phyloP scores from a whole-genome alignment of 31 red algal species.

The Porphyra umbilicalis region DNA sequence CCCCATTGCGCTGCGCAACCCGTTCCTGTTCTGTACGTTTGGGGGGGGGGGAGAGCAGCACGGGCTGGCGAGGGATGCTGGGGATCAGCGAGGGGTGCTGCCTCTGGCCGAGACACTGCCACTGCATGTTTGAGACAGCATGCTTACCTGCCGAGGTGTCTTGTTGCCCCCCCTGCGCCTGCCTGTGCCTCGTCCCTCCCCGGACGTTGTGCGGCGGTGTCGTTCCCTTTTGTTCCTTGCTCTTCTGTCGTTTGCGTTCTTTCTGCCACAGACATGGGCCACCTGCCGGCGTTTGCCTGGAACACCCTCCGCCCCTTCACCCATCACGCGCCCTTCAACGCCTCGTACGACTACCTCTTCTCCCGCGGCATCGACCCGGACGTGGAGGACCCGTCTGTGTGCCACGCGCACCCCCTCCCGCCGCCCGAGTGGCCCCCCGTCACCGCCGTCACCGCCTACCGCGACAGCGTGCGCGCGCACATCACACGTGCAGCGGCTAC shows the following conservation, averaged over 20 bases:
- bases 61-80: neutral
- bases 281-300: conserved; percentile 39
- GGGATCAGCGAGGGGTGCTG: no score
- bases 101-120: no score
- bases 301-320: conserved; percentile 6
- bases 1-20: conserved; percentile 46
- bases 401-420: conserved; percentile 42
- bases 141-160: neutral
- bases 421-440: conserved; percentile 38
- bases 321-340: conserved; percentile 8
- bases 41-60: neutral
- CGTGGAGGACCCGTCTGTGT: conserved; percentile 57
- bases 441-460: conserved; percentile 17
- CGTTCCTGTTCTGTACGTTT: conserved; percentile 40
- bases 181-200: neutral
- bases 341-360: conserved; percentile 41
- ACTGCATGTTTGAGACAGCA: no score
- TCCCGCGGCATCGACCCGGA: conserved; percentile 78
- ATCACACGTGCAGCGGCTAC: neutral
- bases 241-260: neutral
- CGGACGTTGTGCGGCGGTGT: neutral
- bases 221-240: neutral
- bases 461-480: conserved; percentile 25
- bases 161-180: neutral
- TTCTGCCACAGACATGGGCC: conserved; percentile 23